These are phyloP conservation scores for Prinsepia uniflora DNA, from an alignment of 306 rosid genomes.

Conservation along the genomic window DNA sequence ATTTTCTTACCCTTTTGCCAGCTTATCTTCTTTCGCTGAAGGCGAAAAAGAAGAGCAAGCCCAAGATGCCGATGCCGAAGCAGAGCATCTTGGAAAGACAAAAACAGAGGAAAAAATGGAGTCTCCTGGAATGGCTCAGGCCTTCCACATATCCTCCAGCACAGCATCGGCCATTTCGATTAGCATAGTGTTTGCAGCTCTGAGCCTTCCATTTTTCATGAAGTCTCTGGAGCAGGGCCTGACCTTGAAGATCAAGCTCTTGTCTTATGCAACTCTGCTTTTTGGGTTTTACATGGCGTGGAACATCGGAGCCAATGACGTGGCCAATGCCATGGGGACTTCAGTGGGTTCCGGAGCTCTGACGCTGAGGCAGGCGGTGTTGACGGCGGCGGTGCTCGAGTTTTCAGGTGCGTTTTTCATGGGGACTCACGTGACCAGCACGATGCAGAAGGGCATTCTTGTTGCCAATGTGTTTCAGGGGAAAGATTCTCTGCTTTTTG, in stretches of 20 bases:
- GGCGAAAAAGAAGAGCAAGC: constrained; percentile 14
- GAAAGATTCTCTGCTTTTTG: constrained; percentile 59
- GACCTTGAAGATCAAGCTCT: constrained; percentile 50
- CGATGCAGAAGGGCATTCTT: constrained; percentile 95
- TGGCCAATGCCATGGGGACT: constrained; percentile 99
- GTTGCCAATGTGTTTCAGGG: constrained; percentile 77
- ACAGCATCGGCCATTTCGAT: constrained; percentile 59
- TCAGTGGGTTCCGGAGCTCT: constrained; percentile 95
- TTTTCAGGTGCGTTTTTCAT: constrained; percentile 82
- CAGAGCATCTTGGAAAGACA: constrained; percentile 21
- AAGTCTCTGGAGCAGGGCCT: constrained; percentile 58
- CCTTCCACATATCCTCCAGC: constrained; percentile 61
- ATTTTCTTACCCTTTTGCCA: constrained; percentile 53
- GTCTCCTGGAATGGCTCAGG: constrained; percentile 56
- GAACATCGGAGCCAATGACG: constrained; percentile 98
- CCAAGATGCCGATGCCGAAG: constrained; percentile 17
- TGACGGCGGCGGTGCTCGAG: constrained; percentile 81
- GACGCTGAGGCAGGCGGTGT: constrained; percentile 76
- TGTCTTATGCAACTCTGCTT: constrained; percentile 61
- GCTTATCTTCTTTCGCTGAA: constrained; percentile 67
- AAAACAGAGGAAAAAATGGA: constrained; percentile 9
- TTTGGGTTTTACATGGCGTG: constrained; percentile 99
- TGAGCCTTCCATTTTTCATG: constrained; percentile 64
- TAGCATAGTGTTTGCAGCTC: constrained; percentile 64
- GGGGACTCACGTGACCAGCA: constrained; percentile 88